Percentiles rank a stretch among this genome's conserved stretches.
These are phyloP conservation scores for Papilionanthe hybrid DNA, from an alignment of 116 monocot species.

Conservation along the genomic window DNA sequence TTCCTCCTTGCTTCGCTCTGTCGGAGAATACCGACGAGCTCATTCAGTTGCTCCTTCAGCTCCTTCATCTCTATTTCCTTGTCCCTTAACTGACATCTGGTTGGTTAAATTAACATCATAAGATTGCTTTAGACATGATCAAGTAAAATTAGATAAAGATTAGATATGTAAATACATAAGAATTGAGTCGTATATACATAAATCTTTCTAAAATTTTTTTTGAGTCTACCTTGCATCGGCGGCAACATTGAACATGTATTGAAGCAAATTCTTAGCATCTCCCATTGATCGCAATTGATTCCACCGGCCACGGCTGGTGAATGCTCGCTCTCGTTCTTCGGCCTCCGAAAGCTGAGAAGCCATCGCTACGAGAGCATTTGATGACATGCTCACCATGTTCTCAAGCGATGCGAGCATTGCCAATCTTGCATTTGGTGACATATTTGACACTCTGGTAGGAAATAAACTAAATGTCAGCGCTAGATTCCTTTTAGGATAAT, in stretches of 20 bases:
- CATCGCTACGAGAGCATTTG: slow-evolving; percentile 83
- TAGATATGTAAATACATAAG: no score
- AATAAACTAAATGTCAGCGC: neutral
- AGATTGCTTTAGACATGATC: neutral
- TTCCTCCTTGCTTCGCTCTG: slow-evolving; percentile 80
- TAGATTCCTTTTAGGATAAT: neutral
- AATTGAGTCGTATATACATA: no score
- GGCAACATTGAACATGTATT: slow-evolving; percentile 75
- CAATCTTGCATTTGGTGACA: slow-evolving; percentile 70
- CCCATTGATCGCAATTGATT: slow-evolving; percentile 78
- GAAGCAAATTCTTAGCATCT: slow-evolving; percentile 82
- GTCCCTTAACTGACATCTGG: slow-evolving; percentile 77
- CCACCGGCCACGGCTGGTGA: slow-evolving; percentile 75
- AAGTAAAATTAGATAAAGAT: neutral
- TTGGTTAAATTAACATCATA: slow-evolving; percentile 5
- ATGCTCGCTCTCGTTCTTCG: slow-evolving; percentile 76
- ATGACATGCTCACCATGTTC: slow-evolving; percentile 93
- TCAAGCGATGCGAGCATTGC: slow-evolving; percentile 79
- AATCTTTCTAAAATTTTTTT: no score
- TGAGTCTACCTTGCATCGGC: slow-evolving; percentile 67
- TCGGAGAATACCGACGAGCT: slow-evolving; percentile 68
- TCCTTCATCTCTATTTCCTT: slow-evolving; percentile 80
- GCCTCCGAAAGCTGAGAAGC: slow-evolving; percentile 96
- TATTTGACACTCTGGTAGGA: slow-evolving; percentile 38
- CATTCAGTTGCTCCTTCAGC: slow-evolving; percentile 74